Evolutionary conservation across 2,329 filamentous ascomycete species (phyloP).

Genomic region (Macrophomina pseudophaseolina): DNA sequence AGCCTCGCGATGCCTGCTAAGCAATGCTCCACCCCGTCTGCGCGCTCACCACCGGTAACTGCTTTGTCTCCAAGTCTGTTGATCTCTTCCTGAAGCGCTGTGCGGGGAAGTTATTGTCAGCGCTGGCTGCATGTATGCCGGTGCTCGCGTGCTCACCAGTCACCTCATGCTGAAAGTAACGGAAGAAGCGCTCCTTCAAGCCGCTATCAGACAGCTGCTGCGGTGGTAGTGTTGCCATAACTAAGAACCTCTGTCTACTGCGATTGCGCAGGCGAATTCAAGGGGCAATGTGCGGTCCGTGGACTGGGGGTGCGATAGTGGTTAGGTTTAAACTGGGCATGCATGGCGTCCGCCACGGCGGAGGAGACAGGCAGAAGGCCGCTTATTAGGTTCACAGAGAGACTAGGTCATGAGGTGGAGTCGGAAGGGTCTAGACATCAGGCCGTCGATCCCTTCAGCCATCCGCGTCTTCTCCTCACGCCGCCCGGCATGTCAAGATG

Average conservation of each 20-base stretch:
- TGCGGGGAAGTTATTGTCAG: constrained; percentile 1
- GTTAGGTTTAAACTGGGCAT: constrained; percentile 6
- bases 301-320: neutral
- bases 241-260: neutral
- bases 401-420: constrained; percentile 7
- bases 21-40: constrained; percentile 80
- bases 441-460: constrained; percentile 18
- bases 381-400: constrained; percentile 7
- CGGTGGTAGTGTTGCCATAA: constrained; percentile 20
- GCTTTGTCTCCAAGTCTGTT: constrained; percentile 67
- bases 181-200: constrained; percentile 80
- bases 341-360: neutral
- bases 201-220: constrained; percentile 30
- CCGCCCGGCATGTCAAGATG: constrained; percentile 13
- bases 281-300: neutral
- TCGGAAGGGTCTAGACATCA: constrained; percentile 16
- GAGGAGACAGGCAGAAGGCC: constrained; percentile 1
- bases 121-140: neutral
- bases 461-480: constrained; percentile 10
- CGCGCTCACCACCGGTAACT: constrained; percentile 72
- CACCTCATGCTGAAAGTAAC: constrained; percentile 78
- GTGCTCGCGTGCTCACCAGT: constrained; percentile 57
- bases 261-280: neutral
- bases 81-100: constrained; percentile 80
- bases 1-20: constrained; percentile 79